phyloP scores from a whole-genome alignment of 2,329 filamentous ascomycete species.

The Colletotrichum paranaense region DNA sequence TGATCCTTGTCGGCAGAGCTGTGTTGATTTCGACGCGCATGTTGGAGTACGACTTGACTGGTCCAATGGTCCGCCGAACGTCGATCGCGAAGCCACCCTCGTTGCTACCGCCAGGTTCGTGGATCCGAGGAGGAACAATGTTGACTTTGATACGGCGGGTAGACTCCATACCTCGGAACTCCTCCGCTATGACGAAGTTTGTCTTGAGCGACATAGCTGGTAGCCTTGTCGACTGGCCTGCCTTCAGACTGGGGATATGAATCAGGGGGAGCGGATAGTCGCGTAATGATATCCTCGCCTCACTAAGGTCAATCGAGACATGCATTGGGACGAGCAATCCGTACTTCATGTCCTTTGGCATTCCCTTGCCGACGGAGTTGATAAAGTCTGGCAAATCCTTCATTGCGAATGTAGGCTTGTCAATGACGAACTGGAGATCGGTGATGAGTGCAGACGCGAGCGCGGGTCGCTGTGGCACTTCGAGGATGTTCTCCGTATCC shows the following conservation, averaged over 20 bases:
- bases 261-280: slow-evolving; percentile 95
- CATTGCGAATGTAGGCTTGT: slow-evolving; percentile 93
- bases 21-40: slow-evolving; percentile 95
- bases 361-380: slow-evolving; percentile 92
- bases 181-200: slow-evolving; percentile 96
- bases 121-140: slow-evolving; percentile 78
- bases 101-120: slow-evolving; percentile 64
- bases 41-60: slow-evolving; percentile 96
- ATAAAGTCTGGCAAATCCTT: slow-evolving; percentile 86
- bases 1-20: slow-evolving; percentile 89
- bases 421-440: slow-evolving; percentile 85
- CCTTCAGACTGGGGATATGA: slow-evolving; percentile 86
- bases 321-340: slow-evolving; percentile 90
- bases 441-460: slow-evolving; percentile 84
- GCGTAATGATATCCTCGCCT: slow-evolving; percentile 85
- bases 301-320: slow-evolving; percentile 89
- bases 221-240: slow-evolving; percentile 81
- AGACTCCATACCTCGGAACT: slow-evolving; percentile 84
- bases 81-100: slow-evolving; percentile 82
- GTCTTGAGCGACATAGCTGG: slow-evolving; percentile 87
- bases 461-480: slow-evolving; percentile 85
- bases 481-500: slow-evolving; percentile 86
- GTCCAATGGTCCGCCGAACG: slow-evolving; percentile 89
- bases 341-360: slow-evolving; percentile 92
- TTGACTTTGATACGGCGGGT: slow-evolving; percentile 84